These are phyloP conservation scores for Fusarium sp. DNA, from an alignment of 2,329 filamentous ascomycete genomes.

Conservation along the genomic window DNA sequence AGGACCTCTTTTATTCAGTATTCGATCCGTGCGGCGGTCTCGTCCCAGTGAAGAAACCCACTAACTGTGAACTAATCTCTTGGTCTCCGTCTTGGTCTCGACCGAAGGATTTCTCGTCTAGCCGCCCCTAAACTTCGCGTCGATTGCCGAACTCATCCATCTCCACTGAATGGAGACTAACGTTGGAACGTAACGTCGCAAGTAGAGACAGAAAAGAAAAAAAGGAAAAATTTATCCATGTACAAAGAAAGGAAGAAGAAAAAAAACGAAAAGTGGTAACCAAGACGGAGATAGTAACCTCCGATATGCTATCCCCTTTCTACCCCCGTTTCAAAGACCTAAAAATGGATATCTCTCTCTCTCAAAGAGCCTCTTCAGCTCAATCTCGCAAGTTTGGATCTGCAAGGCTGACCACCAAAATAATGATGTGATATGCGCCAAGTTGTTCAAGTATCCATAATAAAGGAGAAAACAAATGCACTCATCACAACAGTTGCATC, in stretches of 20 bases:
- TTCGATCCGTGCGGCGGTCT: neutral
- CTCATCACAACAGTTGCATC: neutral
- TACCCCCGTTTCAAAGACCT: neutral
- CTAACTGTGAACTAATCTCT: neutral
- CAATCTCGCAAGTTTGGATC: constrained; percentile 1
- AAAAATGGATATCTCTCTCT: neutral
- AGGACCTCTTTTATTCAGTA: neutral
- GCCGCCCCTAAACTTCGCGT: constrained; percentile 2
- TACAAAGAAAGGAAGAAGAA: too few species aligned
- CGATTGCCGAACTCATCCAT: constrained; percentile 26
- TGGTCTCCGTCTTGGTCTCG: neutral
- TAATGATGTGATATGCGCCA: constrained; percentile 5
- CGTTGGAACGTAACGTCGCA: neutral
- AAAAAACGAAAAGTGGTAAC: neutral
- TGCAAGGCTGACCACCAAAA: constrained; percentile 1
- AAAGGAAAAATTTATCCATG: neutral
- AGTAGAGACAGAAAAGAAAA: neutral
- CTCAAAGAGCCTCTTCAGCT: constrained; percentile 2
- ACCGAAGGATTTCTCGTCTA: constrained; percentile 1
- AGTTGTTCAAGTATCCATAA: neutral
- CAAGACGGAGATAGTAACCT: constrained; percentile 2
- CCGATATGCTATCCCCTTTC: constrained; percentile 19
- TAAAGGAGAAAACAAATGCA: neutral
- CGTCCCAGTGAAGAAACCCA: constrained; percentile 4
- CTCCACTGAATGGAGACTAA: neutral